A percentile compares a stretch with the other conserved stretches of the same genome.
Conservation (phyloP, 2,329 filamentous ascomycete genomes). For the Neoscytalidium dimidiatum region DNA sequence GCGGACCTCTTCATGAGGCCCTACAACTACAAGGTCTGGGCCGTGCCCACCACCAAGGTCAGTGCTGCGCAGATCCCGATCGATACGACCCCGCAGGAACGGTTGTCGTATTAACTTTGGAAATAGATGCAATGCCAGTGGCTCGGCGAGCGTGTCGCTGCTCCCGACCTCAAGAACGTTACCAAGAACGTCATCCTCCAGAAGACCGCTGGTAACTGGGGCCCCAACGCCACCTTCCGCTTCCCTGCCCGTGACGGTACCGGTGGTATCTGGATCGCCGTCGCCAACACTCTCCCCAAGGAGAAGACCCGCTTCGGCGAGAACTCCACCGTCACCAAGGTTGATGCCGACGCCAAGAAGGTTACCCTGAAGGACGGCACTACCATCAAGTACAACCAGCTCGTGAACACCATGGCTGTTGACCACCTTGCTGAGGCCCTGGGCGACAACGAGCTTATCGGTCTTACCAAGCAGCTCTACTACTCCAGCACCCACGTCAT, state of each 20-base stretch:
- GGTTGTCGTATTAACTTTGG: neutral
- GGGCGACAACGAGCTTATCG: constrained; percentile 80
- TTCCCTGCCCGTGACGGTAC: constrained; percentile 96
- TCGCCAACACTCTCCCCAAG: constrained; percentile 87
- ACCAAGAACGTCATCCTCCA: constrained; percentile 93
- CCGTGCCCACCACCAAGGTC: constrained; percentile 95
- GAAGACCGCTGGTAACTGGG: constrained; percentile 97
- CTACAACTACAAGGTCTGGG: constrained; percentile 99
- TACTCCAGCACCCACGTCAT: constrained; percentile 98
- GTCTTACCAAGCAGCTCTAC: constrained; percentile 85
- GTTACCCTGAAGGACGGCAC: constrained; percentile 83
- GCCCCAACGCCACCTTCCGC: constrained; percentile 95
- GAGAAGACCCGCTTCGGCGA: constrained; percentile 91
- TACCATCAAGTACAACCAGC: constrained; percentile 86
- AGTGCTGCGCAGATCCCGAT: constrained; percentile 27
- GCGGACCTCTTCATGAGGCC: constrained; percentile 98
- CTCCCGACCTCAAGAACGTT: constrained; percentile 90
- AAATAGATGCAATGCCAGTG: constrained; percentile 95
- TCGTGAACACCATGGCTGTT: constrained; percentile 94
- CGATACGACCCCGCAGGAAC: neutral
- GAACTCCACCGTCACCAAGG: constrained; percentile 78
- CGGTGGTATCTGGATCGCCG: constrained; percentile 98
- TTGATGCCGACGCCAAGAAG: constrained; percentile 82
- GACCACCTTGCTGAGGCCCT: constrained; percentile 86
- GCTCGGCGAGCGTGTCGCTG: constrained; percentile 97